phyloP scores from a whole-genome alignment of 345 rosid species.

The Gynandropsis gynandra region DNA sequence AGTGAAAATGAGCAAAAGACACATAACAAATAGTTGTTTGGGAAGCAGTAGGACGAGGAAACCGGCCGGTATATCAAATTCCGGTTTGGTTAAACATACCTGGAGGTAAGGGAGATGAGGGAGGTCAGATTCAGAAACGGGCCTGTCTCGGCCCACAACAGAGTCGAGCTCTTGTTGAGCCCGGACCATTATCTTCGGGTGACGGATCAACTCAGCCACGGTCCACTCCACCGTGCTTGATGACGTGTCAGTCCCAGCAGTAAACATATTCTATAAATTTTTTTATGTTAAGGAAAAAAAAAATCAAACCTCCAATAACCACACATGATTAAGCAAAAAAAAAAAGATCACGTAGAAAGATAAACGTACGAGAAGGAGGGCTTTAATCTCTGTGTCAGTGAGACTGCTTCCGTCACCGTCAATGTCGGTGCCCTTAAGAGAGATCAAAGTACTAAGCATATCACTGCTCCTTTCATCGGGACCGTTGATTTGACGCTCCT shows the following conservation, averaged over 20 bases:
- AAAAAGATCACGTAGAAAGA: too few relatives aligned
- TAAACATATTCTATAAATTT: conserved; percentile 68
- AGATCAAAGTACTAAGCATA: conserved; percentile 57
- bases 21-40: too few relatives aligned
- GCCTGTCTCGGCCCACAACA: conserved; percentile 15
- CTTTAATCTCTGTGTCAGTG: conserved; percentile 81
- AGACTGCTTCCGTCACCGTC: conserved; percentile 51
- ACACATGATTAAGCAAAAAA: too few relatives aligned
- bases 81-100: conserved; percentile 6
- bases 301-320: too few relatives aligned
- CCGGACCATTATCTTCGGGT: conserved; percentile 43
- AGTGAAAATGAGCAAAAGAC: too few relatives aligned
- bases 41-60: too few relatives aligned
- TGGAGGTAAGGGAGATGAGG: conserved; percentile 49
- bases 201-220: conserved; percentile 72
- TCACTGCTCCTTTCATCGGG: conserved; percentile 30
- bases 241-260: conserved; percentile 94
- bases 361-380: conserved; percentile 59
- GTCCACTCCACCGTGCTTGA: conserved; percentile 92
- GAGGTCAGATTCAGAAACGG: too few relatives aligned
- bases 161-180: conserved; percentile 16
- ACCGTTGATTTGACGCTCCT: conserved; percentile 46
- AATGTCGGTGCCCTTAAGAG: conserved; percentile 35
- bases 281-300: too few relatives aligned
- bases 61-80: too few relatives aligned